phyloP scores from a whole-genome alignment of 139 green algal genomes.

The Diplosphaera chodatii region DNA sequence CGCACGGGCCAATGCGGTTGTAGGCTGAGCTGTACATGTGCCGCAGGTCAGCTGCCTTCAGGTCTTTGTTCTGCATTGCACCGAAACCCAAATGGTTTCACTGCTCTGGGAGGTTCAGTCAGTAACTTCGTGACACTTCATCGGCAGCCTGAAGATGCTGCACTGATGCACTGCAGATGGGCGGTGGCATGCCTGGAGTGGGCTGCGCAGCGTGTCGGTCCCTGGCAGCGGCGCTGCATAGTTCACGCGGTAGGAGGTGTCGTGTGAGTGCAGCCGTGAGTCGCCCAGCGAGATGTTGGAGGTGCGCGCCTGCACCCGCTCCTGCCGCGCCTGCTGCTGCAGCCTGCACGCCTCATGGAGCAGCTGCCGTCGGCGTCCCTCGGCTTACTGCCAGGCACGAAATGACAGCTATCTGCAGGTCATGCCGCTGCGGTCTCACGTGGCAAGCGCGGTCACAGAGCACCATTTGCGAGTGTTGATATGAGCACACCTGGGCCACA shows the following conservation, averaged over 20 bases:
- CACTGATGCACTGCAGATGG: no score
- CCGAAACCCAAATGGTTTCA: no score
- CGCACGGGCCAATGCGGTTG: slow-evolving; percentile 70
- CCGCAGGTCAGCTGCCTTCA: slow-evolving; percentile 44
- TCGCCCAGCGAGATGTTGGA: slow-evolving; percentile 65
- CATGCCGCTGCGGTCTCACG: no score
- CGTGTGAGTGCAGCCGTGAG: slow-evolving; percentile 53
- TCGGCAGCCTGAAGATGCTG: no score
- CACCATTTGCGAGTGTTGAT: no score
- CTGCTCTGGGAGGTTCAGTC: no score
- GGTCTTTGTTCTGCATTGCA: slow-evolving; percentile 57
- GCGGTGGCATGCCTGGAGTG: slow-evolving; percentile 33
- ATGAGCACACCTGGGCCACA: background rate
- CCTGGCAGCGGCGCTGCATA: slow-evolving; percentile 54
- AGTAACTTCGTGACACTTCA: no score
- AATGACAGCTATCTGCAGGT: no score
- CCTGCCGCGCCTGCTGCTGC: slow-evolving; percentile 21
- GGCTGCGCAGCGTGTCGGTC: slow-evolving; percentile 48
- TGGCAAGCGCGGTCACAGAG: no score
- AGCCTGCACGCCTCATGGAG: no score
- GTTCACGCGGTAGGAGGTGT: slow-evolving; percentile 56
- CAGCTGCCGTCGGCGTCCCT: no score
- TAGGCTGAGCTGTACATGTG: slow-evolving; percentile 57
- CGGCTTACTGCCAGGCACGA: no score
- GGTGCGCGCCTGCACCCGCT: slow-evolving; percentile 51